Evolutionary conservation across 108 stramenopile species (phyloP).

Genomic region (Thalassiosira profunda): DNA sequence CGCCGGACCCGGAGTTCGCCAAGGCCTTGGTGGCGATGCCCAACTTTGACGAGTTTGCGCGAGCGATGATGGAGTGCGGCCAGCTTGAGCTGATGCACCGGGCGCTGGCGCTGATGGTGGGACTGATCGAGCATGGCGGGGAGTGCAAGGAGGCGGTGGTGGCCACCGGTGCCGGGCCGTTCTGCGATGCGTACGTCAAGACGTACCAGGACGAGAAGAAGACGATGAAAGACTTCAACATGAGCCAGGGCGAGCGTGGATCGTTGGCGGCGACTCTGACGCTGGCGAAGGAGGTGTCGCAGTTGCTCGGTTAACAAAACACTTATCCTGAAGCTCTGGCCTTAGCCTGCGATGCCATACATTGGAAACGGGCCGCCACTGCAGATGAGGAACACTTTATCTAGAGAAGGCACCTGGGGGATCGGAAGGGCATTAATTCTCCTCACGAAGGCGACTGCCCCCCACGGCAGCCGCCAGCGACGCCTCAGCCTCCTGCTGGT

Average conservation of each 20-base stretch:
- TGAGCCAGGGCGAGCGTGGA: constrained; percentile 51
- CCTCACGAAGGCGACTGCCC: no score
- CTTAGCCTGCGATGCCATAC: neutral
- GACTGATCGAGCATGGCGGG: constrained; percentile 70
- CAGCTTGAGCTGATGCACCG: constrained; percentile 89
- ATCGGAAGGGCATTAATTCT: no score
- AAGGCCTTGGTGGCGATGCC: constrained; percentile 48
- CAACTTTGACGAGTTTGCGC: constrained; percentile 63
- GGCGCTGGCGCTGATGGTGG: constrained; percentile 63
- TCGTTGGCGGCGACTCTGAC: constrained; percentile 66
- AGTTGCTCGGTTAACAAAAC: constrained; percentile 18
- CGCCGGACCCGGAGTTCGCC: constrained; percentile 62
- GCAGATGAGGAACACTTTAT: neutral
- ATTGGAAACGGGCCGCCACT: neutral
- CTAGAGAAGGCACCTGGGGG: no score
- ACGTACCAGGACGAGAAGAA: constrained; percentile 67
- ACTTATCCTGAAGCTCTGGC: no score
- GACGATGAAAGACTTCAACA: constrained; percentile 62
- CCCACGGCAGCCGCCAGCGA: no score
- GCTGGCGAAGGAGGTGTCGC: constrained; percentile 69
- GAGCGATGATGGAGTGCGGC: constrained; percentile 69
- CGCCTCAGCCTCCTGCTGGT: no score
- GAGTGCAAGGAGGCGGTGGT: constrained; percentile 54
- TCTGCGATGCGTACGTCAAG: constrained; percentile 73
- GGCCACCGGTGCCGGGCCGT: constrained; percentile 64